These are phyloP conservation scores for Trypanosoma brucei DNA, from an alignment of 208 protist genomes.

Conservation along the genomic window DNA sequence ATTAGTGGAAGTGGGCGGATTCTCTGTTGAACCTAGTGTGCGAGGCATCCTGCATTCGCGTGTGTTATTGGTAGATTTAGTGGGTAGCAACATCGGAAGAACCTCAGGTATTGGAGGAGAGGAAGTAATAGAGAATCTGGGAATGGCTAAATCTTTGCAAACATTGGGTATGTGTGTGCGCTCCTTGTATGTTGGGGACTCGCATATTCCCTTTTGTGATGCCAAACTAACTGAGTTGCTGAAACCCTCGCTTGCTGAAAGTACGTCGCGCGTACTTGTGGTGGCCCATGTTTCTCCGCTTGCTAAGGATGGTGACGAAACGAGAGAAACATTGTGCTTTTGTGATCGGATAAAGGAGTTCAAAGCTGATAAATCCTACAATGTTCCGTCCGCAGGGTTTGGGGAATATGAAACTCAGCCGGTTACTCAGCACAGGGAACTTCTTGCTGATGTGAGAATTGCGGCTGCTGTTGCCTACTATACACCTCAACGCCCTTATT, in stretches of 20 bases:
- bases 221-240: conserved; percentile 92
- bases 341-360: conserved; percentile 86
- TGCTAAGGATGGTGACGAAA: conserved; percentile 53
- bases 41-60: conserved; percentile 84
- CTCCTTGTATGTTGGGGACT: conserved; percentile 69
- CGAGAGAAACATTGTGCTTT: conserved; percentile 80
- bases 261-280: conserved; percentile 64
- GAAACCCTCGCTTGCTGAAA: conserved; percentile 64
- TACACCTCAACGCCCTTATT: conserved; percentile 29
- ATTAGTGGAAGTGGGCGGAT: conserved; percentile 50
- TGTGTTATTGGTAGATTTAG: conserved; percentile 95
- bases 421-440: conserved; percentile 53
- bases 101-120: conserved; percentile 80
- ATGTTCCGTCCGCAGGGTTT: conserved; percentile 48
- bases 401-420: conserved; percentile 60
- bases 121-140: conserved; percentile 86
- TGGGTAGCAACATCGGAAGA: conserved; percentile 91
- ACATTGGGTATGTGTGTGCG: conserved; percentile 84
- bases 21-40: conserved; percentile 34
- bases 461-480: conserved; percentile 52
- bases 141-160: conserved; percentile 89
- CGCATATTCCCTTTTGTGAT: conserved; percentile 87
- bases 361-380: conserved; percentile 48
- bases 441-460: conserved; percentile 78
- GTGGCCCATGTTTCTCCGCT: conserved; percentile 82